Evolutionary conservation across 495 filamentous ascomycete species (phyloP), one percentile per base, ranked within the genome.

Genomic region (Aspergillus leporis): DNA sequence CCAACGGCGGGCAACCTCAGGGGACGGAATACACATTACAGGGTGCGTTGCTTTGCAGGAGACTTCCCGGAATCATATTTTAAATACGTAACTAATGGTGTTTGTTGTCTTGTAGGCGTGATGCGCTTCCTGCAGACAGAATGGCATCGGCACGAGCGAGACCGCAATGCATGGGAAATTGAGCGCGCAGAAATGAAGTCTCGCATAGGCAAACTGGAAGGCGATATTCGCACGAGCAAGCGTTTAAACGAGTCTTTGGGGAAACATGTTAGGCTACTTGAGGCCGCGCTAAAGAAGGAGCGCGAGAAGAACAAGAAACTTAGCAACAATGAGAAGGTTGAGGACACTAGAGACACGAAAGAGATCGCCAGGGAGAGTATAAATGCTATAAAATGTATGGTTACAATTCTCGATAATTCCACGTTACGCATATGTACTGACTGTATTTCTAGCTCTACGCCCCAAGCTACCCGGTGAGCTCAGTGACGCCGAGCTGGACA

Each of bases 111-210:
- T 46, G 36, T 63, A 98, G 93, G 94, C 68, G 94, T 99, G 36
- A 99, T 99, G 94, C 92, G 94, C 71, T 98, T 98, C 73, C 86
- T 99, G 34, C 95, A 98, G 78, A 93, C 93, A 36, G 94, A 99
- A 84, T 98, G 94, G 94, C 95, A 99, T 73, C 87, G 91, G 62
- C 93, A 98, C 68, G 94, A 99, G 73, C 90, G 94, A 75, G 95
- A 97, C 66, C 88, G 95, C 65, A 99, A 99, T 73, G 89, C 91
- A 21, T 99, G 94, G 94, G 94, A 98, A 68, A 98, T 98, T 70
- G 94, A 98, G 76, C 87, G 91, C 68, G 94, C 95, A 59, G 94
- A 98, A 79, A 98, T 98, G 94, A 98, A 97, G 76, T 92, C 90
- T 61, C 87, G 93, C 71, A 97, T 98, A 75, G 94, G 93, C n/a